Percentiles rank a stretch among this genome's conserved stretches.
Conservation (phyloP, 495 filamentous ascomycete genomes). For the Aspergillus hancockii region DNA sequence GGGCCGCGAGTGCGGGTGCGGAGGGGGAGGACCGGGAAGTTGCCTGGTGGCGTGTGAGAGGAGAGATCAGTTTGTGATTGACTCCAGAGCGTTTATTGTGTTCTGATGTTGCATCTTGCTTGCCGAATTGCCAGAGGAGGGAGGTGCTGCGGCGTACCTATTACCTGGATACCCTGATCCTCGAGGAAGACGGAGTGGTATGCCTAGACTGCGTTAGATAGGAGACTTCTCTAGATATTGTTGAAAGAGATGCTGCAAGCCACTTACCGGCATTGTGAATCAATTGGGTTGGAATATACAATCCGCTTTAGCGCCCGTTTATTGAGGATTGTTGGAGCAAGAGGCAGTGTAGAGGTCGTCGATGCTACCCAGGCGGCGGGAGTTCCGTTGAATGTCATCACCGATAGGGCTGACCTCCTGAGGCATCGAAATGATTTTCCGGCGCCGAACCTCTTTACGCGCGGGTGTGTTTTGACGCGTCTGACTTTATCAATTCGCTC, state of each 20-base stretch:
- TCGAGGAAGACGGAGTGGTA: conserved; percentile 93
- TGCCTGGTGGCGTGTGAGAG: conserved; percentile 54
- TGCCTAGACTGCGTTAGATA: conserved; percentile 54
- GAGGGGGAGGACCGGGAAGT: conserved; percentile 91
- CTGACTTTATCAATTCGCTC: conserved; percentile 20
- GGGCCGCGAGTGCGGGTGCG: conserved; percentile 92
- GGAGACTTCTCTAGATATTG: not conserved
- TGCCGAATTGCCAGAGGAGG: conserved; percentile 18
- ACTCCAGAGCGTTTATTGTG: not conserved
- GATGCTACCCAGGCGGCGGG: conserved; percentile 31
- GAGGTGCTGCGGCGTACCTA: conserved; percentile 48
- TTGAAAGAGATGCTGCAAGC: not conserved
- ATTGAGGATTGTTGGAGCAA: conserved; percentile 17
- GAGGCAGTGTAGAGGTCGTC: conserved; percentile 20
- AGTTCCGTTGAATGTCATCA: conserved; percentile 45
- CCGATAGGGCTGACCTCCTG: conserved; percentile 22
- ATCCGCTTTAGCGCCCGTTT: conserved; percentile 24
- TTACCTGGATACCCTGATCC: conserved; percentile 68
- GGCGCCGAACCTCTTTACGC: conserved; percentile 50
- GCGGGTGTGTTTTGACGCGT: conserved; percentile 37
- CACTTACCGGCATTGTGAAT: conserved; percentile 54
- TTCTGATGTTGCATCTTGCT: conserved; percentile 9
- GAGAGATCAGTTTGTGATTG: conserved; percentile 17
- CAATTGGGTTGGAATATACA: conserved; percentile 8
- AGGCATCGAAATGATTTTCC: conserved; percentile 38